Percentiles rank a stretch among this genome's conserved stretches.
Conservation (phyloP, 306 rosid species). For the Castanospermum australe region DNA sequence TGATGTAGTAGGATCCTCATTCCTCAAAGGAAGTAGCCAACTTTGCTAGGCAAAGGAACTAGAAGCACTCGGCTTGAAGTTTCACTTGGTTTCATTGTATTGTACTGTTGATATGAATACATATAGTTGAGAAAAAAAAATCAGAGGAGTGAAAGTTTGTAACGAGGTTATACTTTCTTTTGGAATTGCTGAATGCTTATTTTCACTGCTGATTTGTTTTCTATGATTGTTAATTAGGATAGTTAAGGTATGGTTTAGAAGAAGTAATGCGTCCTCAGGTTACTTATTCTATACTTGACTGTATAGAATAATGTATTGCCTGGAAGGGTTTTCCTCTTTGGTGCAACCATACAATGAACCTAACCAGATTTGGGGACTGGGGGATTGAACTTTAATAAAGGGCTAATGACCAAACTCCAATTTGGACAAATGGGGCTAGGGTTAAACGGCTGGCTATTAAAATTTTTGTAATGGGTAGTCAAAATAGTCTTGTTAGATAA, state of each 20-base stretch:
- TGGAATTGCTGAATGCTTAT: background rate
- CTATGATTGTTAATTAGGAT: background rate
- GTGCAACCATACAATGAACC: background rate
- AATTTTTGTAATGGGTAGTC: background rate
- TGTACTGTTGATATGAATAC: conserved; percentile 21
- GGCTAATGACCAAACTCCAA: background rate
- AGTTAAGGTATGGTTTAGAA: too few species aligned
- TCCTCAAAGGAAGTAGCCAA: conserved; percentile 1
- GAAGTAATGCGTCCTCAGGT: too few species aligned
- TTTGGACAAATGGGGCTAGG: too few species aligned
- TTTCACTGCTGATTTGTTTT: background rate
- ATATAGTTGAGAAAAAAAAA: conserved; percentile 4
- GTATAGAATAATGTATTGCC: background rate
- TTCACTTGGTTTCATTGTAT: conserved; percentile 16
- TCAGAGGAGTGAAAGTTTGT: background rate
- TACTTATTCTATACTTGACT: background rate
- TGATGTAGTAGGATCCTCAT: conserved; percentile 15
- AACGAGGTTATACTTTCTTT: background rate
- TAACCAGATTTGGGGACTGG: background rate
- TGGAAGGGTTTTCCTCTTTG: background rate
- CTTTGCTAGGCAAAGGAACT: background rate
- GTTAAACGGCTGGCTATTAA: too few species aligned
- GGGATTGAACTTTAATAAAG: background rate
- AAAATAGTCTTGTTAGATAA: background rate
- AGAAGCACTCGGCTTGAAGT: background rate